These are phyloP conservation scores for Syncephalastrum monosporum DNA, from an alignment of 371 early-diverging fungal species.

Conservation along the genomic window DNA sequence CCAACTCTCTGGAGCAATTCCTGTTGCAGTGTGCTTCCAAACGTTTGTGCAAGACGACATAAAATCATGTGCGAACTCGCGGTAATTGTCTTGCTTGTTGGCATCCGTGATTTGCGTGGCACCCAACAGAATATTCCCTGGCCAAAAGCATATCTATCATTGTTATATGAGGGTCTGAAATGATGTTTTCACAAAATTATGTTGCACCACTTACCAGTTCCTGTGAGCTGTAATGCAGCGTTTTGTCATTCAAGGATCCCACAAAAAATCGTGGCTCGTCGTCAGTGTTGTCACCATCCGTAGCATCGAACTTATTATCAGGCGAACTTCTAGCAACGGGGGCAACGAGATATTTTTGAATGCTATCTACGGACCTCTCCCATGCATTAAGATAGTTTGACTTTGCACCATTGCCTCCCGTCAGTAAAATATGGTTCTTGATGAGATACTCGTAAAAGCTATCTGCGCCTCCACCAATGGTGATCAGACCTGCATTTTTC, in stretches of 20 bases:
- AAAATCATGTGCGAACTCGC: slow-evolving; percentile 26
- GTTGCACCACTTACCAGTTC: slow-evolving; percentile 25
- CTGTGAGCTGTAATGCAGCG: slow-evolving; percentile 18
- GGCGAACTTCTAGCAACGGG: slow-evolving; percentile 18
- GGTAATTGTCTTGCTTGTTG: slow-evolving; percentile 10
- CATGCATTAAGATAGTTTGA: slow-evolving; percentile 19
- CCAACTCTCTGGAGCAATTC: slow-evolving; percentile 38
- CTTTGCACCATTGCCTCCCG: slow-evolving; percentile 40
- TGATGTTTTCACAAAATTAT: not conserved
- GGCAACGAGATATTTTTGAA: slow-evolving; percentile 38
- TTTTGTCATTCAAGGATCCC: not conserved
- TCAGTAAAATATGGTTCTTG: slow-evolving; percentile 63
- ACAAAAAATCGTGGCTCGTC: no score
- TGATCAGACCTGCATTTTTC: slow-evolving; percentile 28
- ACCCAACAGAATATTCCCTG: slow-evolving; percentile 39
- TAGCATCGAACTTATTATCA: slow-evolving; percentile 27
- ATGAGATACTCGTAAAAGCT: slow-evolving; percentile 86
- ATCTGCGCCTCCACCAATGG: slow-evolving; percentile 67
- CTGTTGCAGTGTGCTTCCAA: slow-evolving; percentile 27
- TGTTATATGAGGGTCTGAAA: slow-evolving; percentile 3
- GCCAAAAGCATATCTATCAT: slow-evolving; percentile 35
- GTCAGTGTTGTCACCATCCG: slow-evolving; percentile 10
- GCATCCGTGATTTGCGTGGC: slow-evolving; percentile 15
- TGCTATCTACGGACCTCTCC: slow-evolving; percentile 39
- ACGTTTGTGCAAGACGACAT: slow-evolving; percentile 27